Percentiles rank a stretch among this genome's conserved stretches.
phyloP scores from a whole-genome alignment of 208 protist genomes.

The Strigomonas culicis region DNA sequence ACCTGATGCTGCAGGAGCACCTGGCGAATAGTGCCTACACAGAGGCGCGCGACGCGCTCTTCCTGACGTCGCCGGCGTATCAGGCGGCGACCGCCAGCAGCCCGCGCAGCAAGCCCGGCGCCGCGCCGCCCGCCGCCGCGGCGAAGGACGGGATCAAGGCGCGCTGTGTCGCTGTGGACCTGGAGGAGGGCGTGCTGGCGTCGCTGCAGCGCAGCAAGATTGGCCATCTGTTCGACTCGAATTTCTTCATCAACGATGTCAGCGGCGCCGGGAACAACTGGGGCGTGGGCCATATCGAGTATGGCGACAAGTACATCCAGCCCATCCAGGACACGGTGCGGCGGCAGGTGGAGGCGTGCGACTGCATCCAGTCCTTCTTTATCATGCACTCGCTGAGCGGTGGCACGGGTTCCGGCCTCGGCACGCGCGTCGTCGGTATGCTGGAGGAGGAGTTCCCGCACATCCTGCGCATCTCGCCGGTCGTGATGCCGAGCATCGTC shows the following conservation, averaged over 20 bases:
- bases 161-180: conserved; percentile 95
- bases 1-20: conserved; percentile 95
- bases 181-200: conserved; percentile 94
- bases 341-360: conserved; percentile 88
- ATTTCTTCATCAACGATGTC: conserved; percentile 86
- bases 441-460: conserved; percentile 94
- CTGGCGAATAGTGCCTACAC: conserved; percentile 64
- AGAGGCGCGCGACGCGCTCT: conserved; percentile 77
- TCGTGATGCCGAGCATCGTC: conserved; percentile 89
- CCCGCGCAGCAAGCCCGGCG: neutral
- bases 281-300: conserved; percentile 91
- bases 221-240: conserved; percentile 83
- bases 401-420: conserved; percentile 95
- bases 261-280: conserved; percentile 93
- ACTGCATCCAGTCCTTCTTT: conserved; percentile 95
- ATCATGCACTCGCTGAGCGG: conserved; percentile 95
- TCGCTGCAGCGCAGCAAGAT: conserved; percentile 80
- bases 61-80: conserved; percentile 12
- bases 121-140: neutral
- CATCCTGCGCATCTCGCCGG: conserved; percentile 83
- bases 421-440: conserved; percentile 89
- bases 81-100: neutral
- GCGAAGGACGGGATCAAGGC: conserved; percentile 57
- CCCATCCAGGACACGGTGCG: conserved; percentile 84
- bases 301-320: conserved; percentile 88